Conservation (phyloP, 192 early-diverging fungal genomes). For the Gryganskiella cystojenkinii region DNA sequence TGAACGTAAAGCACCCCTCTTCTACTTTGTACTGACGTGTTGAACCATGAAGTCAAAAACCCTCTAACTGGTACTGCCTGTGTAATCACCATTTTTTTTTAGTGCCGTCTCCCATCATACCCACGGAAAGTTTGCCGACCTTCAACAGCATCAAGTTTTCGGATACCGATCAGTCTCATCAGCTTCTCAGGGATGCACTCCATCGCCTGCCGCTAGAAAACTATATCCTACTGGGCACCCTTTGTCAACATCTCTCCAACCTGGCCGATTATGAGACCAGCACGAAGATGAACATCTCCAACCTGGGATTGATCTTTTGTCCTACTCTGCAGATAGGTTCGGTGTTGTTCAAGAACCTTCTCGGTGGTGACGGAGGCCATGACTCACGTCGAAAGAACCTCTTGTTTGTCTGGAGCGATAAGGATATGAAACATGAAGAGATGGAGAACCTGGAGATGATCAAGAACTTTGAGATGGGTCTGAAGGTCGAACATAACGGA, state of each 20-base stretch:
- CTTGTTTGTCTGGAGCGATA: conserved; percentile 23
- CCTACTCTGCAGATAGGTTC: conserved; percentile 64
- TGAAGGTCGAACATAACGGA: conserved; percentile 20
- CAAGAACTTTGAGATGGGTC: conserved; percentile 35
- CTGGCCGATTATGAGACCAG: conserved; percentile 53
- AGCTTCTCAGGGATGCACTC: conserved; percentile 27
- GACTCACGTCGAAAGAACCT: conserved; percentile 26
- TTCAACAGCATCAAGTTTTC: conserved; percentile 53
- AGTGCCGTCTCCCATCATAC: conserved; percentile 61
- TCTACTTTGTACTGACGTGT: neutral
- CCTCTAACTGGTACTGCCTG: neutral
- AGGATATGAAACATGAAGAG: conserved; percentile 33
- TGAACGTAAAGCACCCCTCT: conserved; percentile 55
- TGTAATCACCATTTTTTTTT: too few species aligned
- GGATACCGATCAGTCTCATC: conserved; percentile 6
- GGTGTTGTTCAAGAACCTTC: conserved; percentile 61
- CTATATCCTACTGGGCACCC: conserved; percentile 57
- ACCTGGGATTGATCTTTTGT: conserved; percentile 67
- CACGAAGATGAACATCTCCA: conserved; percentile 68
- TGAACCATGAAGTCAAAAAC: neutral
- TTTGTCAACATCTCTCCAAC: conserved; percentile 61
- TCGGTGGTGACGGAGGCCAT: conserved; percentile 48
- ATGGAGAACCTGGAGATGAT: conserved; percentile 52
- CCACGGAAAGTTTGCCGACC: conserved; percentile 33
- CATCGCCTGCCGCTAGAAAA: conserved; percentile 55